Base-by-base conservation (phyloP, 192 early-diverging fungal genomes). In the Gryganskiella cystojenkinii region DNA sequence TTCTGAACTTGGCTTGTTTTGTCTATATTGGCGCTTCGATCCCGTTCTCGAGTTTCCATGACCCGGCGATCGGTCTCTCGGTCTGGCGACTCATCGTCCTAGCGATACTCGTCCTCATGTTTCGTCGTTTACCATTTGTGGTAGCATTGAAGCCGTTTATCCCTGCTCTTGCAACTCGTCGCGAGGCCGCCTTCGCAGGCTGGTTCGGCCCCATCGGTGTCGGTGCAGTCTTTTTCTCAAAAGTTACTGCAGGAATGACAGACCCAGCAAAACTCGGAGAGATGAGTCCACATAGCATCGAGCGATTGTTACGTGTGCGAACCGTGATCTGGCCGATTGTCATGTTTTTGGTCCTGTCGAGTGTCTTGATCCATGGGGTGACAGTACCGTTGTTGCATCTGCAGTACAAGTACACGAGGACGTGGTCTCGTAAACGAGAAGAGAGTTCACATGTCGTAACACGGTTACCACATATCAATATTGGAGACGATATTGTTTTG, bases 171-270 rank as follows among this genome's bases (percentile, higher is more conserved):
- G 82, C 83, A 20, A 92, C 81, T 10, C 85, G 81, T 71, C 86
- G 87, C 7, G 92, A 95, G 64, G 93, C 91, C 0, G 65, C 93
- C 8, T 95, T 94, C 70, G 87, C 89, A 2, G 94, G 95, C 1
- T 97, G 93, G 94, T 97, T 97, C 70, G 95, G 95, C 0, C 95
- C 95, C 3, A 92, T 97, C 17, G 82, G 82, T 22, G 84, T 88
- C 1, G 82, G 86, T 10, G 86, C 86, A 3, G 58, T 88, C 2
- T 88, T 80, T 20, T 82, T 84, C 45, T 82, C 74, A 17, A 84
- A 80, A 27, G 73, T 76, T 27, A 46, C 73, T 0, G 65, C 65
- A 0, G 42, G 33, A 17, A 68, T 76, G 65, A 76, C 73, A 33
- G 51, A 68, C 17, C 73, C 73, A 0, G 15, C 31, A 14, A 68